Evolutionary conservation across 257 asterid species (phyloP).

Genomic region (Capsicum baccatum): DNA sequence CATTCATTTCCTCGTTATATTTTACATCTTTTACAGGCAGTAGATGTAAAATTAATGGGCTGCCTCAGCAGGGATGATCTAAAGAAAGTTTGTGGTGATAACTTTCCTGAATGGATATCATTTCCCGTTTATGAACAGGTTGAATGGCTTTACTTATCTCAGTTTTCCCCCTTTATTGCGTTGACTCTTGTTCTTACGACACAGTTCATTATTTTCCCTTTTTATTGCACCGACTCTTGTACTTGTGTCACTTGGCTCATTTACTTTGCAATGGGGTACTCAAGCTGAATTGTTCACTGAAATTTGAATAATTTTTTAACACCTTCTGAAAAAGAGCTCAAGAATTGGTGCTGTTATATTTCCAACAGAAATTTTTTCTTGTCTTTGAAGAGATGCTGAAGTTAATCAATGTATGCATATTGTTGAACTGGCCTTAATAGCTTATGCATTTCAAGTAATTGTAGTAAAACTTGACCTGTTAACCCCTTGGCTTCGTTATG

Average conservation of each 20-base stretch:
- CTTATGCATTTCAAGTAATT: neutral
- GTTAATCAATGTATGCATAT: neutral
- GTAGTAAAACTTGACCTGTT: no score
- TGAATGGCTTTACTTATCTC: conserved; percentile 20
- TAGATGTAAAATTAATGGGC: conserved; percentile 79
- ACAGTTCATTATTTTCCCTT: neutral
- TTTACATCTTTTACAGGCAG: conserved; percentile 69
- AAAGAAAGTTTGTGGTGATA: conserved; percentile 92
- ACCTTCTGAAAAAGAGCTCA: neutral
- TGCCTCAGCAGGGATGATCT: conserved; percentile 85
- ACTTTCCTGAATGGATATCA: conserved; percentile 95
- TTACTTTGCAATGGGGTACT: neutral
- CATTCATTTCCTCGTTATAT: conserved; percentile 30
- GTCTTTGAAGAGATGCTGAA: conserved; percentile 14
- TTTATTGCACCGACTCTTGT: neutral
- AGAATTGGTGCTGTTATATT: neutral
- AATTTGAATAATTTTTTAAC: neutral
- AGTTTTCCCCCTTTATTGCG: neutral
- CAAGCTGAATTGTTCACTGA: conserved; percentile 23
- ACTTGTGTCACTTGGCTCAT: conserved; percentile 12
- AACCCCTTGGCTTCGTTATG: neutral
- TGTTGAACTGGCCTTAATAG: conserved; percentile 10
- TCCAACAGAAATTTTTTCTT: neutral
- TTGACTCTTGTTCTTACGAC: conserved; percentile 15
- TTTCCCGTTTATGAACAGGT: conserved; percentile 98